Base-by-base conservation (phyloP, 2,329 filamentous ascomycete genomes). In the Talaromyces sp. region DNA sequence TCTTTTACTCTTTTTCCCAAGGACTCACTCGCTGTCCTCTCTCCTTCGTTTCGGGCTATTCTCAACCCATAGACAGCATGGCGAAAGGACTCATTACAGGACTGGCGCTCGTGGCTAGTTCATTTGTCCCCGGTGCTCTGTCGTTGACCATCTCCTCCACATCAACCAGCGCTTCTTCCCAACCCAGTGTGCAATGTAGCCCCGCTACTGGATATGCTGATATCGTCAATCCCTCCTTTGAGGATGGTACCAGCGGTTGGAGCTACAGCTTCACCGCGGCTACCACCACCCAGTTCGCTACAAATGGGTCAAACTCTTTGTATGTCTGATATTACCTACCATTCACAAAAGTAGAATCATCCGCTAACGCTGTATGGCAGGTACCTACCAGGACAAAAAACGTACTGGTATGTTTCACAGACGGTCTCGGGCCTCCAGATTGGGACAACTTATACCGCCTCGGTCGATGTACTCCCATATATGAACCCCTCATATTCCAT, bases 191-290 rank as follows among this genome's bases (percentile, higher is more conserved):
- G 56, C 37, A 59, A 59, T 59, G 56, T 19, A 27, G 14, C 19
- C 9, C 35, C 1, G 56, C 16, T 22, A 59, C 56, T 43, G 56
- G 2, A n/a, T 59, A 39, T 24, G 56, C 56, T 45, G 14, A 27
- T 6, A 45, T 59, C 56, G 16, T 24, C 33, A 59, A 59, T 31
- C 56, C 56, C 3, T 59, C 56, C 37, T 59, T 59, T 45, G 56
- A 59, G 19, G 22, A 31, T 45, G 56, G 56, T 41, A 59, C 37
- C 45, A 13, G 22, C 7, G 56, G 56, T 31, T 59, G 56, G 56
- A 6, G 13, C 1, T 59, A 19, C 9, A 13, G 0, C 13, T 43
- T 19, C 13, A 2, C 35, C 14, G 3, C n/a, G 6, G 33, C 11
- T 16, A 45, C 56, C 3, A 43, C 56, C 13, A 43, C 14, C 39